These are phyloP conservation scores for Syzygium malaccense DNA, from an alignment of 441 rosid genomes.

Conservation along the genomic window DNA sequence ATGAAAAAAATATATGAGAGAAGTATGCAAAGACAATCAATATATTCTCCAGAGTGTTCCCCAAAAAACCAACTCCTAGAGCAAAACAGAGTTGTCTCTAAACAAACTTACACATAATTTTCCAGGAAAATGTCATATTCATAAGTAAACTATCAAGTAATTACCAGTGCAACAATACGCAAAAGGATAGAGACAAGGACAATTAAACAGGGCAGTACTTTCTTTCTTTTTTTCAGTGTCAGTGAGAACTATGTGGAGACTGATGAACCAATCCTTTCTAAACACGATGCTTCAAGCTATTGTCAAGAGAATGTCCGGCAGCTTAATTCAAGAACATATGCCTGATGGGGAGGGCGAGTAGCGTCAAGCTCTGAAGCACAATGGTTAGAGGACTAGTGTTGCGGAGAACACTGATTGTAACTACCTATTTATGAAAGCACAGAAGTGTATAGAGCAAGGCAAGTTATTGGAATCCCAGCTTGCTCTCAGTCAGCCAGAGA, in stretches of 20 bases:
- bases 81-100: neutral
- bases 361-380: neutral
- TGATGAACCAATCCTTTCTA: neutral
- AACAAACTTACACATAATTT: neutral
- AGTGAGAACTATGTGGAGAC: neutral
- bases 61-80: neutral
- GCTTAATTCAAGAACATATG: neutral
- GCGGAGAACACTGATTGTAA: neutral
- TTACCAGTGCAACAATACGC: neutral
- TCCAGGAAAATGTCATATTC: neutral
- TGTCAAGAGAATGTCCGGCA: neutral
- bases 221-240: neutral
- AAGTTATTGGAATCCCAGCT: neutral
- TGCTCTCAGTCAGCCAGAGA: neutral
- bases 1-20: neutral
- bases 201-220: neutral
- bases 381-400: neutral
- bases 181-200: neutral
- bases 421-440: neutral
- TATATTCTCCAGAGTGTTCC: neutral
- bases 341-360: neutral
- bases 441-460: neutral
- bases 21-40: neutral
- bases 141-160: neutral
- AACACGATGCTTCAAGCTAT: neutral